Base-by-base conservation (phyloP, 2,329 filamentous ascomycete species). In the Orbilia ellipsospora region DNA sequence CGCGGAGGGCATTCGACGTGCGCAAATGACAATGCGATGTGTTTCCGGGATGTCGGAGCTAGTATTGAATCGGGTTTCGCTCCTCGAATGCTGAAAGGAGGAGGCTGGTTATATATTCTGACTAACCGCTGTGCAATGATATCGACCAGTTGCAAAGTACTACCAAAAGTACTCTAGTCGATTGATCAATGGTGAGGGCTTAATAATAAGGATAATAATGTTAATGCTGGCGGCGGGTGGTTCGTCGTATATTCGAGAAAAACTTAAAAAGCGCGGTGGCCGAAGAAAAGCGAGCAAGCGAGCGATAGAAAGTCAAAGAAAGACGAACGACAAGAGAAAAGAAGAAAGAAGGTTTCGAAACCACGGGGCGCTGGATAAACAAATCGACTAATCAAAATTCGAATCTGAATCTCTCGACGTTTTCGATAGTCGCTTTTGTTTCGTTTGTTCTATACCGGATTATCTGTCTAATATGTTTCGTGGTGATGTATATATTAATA, bases 401-500 rank as follows among this genome's bases (percentile, higher is more conserved):
- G 31, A 36, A 36, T 36, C 52, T 63, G 67, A 70, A 70, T 50
- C 65, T 44, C 4, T 13, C 12, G 40, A 59, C 56, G 26, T 56
- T 61, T 50, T 36, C 31, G 31, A 36, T 7, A 36, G 31, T 36
- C 31, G 31, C 31, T 36, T 36, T 36, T 36, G 31, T 36, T 36
- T 36, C 31, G 31, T 36, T 36, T 36, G 31, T 36, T 36, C 31
- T 36, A 36, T 10, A 36, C 31, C 31, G 31, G 31, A 36, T 36
- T 36, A 52, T 44, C 57, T 50, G 51, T 70, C 31, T 72, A 42
- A 55, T 62, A 44, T 31, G 59, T 72, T 72, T 72, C 60, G 67
- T 52, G 28, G 59, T 65, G 48, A 18, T 15, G 44, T n/a, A 15
- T 18, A 52, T 26, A 65, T 72, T 65, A 72, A 72, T 72, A 72